Conservation (phyloP, 2,329 filamentous ascomycete species). For the Aureobasidium zeae region DNA sequence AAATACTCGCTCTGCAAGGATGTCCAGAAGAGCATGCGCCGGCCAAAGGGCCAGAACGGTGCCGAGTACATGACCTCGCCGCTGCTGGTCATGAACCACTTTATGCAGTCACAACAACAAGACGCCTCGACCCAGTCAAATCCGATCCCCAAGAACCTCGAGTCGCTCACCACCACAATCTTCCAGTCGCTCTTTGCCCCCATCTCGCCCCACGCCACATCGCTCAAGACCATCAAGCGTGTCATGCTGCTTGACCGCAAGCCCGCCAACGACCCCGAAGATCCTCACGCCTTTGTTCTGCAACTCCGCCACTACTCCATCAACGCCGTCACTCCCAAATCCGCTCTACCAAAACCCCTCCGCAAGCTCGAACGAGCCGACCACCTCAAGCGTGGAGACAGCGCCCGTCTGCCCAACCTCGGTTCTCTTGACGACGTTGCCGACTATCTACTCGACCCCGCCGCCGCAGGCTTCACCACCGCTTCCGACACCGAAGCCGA, state of each 20-base stretch:
- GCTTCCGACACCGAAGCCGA: conserved; percentile 89
- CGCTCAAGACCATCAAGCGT: conserved; percentile 83
- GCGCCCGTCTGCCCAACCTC: conserved; percentile 63
- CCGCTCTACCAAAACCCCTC: conserved; percentile 64
- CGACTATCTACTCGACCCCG: conserved; percentile 80
- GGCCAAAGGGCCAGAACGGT: conserved; percentile 67
- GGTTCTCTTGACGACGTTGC: conserved; percentile 86
- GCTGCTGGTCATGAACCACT: conserved; percentile 97
- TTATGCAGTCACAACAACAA: conserved; percentile 45
- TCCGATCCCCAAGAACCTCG: conserved; percentile 78
- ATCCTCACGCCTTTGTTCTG: conserved; percentile 54
- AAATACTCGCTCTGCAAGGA: conserved; percentile 93
- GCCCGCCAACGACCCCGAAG: conserved; percentile 30
- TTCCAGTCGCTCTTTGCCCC: conserved; percentile 95
- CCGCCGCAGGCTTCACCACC: conserved; percentile 75
- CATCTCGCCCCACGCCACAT: conserved; percentile 84
- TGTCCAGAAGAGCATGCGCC: conserved; percentile 71
- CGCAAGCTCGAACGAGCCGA: conserved; percentile 78
- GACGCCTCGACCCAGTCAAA: conserved; percentile 14
- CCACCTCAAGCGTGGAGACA: conserved; percentile 54
- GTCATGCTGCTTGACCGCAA: conserved; percentile 87
- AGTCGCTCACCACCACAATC: conserved; percentile 82
- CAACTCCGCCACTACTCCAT: conserved; percentile 94
- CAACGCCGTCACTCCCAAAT: conserved; percentile 72
- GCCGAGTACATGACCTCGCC: conserved; percentile 78